These are phyloP conservation scores for Chrysophaeum taylorii DNA, from an alignment of 352 stramenopile species.

Conservation along the genomic window DNA sequence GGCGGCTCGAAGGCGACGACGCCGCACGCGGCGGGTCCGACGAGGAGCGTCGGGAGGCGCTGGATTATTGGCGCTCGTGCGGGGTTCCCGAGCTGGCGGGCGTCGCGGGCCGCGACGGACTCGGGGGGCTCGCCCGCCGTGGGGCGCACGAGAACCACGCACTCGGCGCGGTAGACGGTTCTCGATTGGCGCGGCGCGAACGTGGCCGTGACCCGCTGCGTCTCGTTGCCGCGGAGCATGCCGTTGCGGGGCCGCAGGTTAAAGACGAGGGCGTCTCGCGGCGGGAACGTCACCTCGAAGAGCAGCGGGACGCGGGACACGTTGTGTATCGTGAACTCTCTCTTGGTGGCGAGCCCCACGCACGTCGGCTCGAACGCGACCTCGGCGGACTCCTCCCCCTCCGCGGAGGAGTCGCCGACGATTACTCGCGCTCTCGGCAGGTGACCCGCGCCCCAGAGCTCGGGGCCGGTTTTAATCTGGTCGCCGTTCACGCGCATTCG, in stretches of 20 bases:
- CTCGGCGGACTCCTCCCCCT: conserved; percentile 5
- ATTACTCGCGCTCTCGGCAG: conserved; percentile 2
- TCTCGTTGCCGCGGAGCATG: conserved; percentile 65
- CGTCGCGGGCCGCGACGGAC: conserved; percentile 14
- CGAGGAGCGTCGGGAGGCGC: conserved; percentile 47
- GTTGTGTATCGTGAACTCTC: conserved; percentile 55
- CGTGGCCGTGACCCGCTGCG: conserved; percentile 43
- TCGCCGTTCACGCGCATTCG: conserved; percentile 23
- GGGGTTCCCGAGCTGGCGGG: conserved; percentile 19
- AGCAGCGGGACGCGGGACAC: conserved; percentile 66
- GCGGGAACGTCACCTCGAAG: conserved; percentile 59
- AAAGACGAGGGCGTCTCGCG: conserved; percentile 47
- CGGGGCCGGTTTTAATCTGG: conserved; percentile 36
- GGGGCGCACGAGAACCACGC: conserved; percentile 38
- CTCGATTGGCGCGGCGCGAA: conserved; percentile 66
- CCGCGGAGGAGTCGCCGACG: background rate
- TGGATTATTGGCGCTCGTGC: conserved; percentile 37
- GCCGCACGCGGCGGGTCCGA: conserved; percentile 57
- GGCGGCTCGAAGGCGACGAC: conserved; percentile 63
- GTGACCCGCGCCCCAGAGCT: conserved; percentile 25
- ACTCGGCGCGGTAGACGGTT: conserved; percentile 57
- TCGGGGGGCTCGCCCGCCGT: conserved; percentile 23
- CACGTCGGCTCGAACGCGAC: conserved; percentile 61
- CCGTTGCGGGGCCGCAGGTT: conserved; percentile 53
- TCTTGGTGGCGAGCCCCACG: conserved; percentile 52